Evolutionary conservation across 257 asterid species (phyloP), one percentile per base, ranked within the genome.

Genomic region (Rehmannia glutinosa): DNA sequence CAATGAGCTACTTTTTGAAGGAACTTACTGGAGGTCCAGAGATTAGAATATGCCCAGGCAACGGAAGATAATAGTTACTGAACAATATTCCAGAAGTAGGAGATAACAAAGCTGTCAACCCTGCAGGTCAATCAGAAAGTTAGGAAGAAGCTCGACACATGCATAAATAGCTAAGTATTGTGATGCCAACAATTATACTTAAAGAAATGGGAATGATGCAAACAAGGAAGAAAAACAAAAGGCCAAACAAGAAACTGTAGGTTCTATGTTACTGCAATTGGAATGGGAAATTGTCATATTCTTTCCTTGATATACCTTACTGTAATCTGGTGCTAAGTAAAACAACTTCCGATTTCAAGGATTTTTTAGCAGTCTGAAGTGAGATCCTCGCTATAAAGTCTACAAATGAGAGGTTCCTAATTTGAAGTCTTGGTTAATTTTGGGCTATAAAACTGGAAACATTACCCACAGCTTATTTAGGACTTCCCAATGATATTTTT

Each of bases 1-100:
- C 20, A 19, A 72, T 55, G 59, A 56, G 15, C 46, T 28, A 58
- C 55, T 57, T 51, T n/a, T 13, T 53, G 55, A 68, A 52, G 74
- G 61, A 51, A 83, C 96, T 88, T 78, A 85, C 96, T 16, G 96
- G 86, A 66, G 97, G 96, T 52, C 99, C 99, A 59, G 77, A 85
- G 49, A 93, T 86, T 49, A 93, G 85, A 74, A 88, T 79, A 80
- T 93, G 96, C 75, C 99, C 99, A 41, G 99, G 96, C 72, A 85
- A 72, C 6, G 96, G 97, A 72, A 90, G 89, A 69, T 81, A 72
- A 73, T 81, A 85, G 58, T 66, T 82, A 67, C 85, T 81, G 75
- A 80, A 78, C 76, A 84, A 69, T 77, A 72, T 66, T 70, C 82
- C 93, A 82, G 86, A 85, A 73, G 82, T 42, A 63, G 83, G 84